Base-by-base conservation (phyloP, 768 basidiomycete genomes). In the Tulasnella sp. region DNA sequence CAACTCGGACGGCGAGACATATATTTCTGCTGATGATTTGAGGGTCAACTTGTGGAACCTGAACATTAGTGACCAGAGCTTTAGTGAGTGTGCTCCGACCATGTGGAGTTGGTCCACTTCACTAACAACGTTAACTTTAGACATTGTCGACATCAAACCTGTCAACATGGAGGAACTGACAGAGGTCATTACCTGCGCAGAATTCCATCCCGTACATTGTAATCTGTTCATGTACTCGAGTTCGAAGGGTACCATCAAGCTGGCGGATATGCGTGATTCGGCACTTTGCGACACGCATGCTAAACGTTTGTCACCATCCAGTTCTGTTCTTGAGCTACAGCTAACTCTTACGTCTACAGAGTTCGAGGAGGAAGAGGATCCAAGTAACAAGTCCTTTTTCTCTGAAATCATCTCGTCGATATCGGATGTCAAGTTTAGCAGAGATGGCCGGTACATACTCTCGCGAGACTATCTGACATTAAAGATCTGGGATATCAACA, bases 111-210 rank as follows among this genome's bases (percentile, higher is more conserved):
- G 25, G 37, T 25, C 39, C 58, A 8, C 40, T 33, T 42, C 40
- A 25, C 9, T 44, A n/a, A 12, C 28, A 37, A 20, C 20, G 25
- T 35, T 39, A 16, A 34, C n/a, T 45, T 10, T 60, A 99, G 95
- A 99, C 69, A 98, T 99, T 62, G 92, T 99, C 57, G 95, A 99
- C 67, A 98, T 99, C 77, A 99, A 99, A 65, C 95, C 95, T 2
- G 80, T 89, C 61, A 99, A 99, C 67, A 99, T 99, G 95, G 95
- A 99, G 64, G 95, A 99, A 66, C 74, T 99, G 48, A 98, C 95
- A 13, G 95, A 99, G 65, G 95, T 99, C 64, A 98, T 99, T 66
- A 99, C 95, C n/a, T 89, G 93, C 9, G 90, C 95, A 42, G 95
- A 99, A 68, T 98, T 99, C 68, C 95, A 98, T 64, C 95, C 95